Base-by-base conservation (phyloP, 345 rosid species). In the Corchorus capsularis region DNA sequence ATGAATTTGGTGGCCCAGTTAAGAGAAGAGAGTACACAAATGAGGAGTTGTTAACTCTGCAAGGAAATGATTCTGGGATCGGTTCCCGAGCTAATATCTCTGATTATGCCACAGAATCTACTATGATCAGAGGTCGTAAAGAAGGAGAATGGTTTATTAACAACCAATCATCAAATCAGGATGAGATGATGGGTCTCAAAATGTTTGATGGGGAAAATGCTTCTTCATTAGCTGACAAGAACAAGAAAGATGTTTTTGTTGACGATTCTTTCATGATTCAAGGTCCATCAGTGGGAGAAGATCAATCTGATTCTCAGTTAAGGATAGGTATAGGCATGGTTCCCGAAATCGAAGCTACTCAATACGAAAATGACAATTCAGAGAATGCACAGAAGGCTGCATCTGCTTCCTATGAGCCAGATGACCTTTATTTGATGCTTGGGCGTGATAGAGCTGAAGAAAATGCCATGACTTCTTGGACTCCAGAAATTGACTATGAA, bases 241-340 rank as follows among this genome's bases (percentile, higher is more conserved):
- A 76, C 53, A 91, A 83, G 68, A 88, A 86, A 53, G 91, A 88
- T 68, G 85, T 80, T 76, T 72, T 83, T 62, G 82, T 79, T 9
- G 97, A 96, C 83, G 99, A 96, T 83, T 96, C 99, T 34, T 93
- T 96, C 78, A 92, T 96, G 89, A 85, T 96, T 77, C 94, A 90
- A 82, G 82, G 82, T 81, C 89, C 92, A 66, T 56, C 81, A 4
- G 57, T 66, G 13, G 83, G 22, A 56, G 89, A 85, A 55, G 85
- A 85, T 78, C 87, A 83, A 67, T 80, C 87, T 57, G 83, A 77
- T 50, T 85, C 87, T 67, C 78, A 75, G 20, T 63, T 78, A 78
- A 86, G 87, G 82, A 86, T 89, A 32, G 94, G 87, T 71, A 82
- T 90, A 39, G 85, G 83, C 80, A 89, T 90, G 86, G 97, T 79